phyloP scores from a whole-genome alignment of 176 grass and related monocot species.

The Musa schizocarpa region DNA sequence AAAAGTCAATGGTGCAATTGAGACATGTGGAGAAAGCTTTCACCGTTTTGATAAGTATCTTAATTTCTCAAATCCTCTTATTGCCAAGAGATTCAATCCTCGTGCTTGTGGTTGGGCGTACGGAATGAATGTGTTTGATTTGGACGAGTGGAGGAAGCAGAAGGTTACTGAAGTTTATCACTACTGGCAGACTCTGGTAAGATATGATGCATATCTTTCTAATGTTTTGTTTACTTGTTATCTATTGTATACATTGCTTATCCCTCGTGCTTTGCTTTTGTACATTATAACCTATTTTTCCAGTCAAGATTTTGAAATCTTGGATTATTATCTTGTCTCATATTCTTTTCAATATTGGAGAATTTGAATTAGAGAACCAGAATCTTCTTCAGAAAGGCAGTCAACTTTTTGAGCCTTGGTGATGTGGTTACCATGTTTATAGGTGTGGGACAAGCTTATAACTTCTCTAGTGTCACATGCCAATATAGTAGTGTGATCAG shows the following conservation, averaged over 20 bases:
- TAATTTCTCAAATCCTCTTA: conserved; percentile 85
- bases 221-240: not conserved
- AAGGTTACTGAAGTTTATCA: conserved; percentile 74
- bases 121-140: conserved; percentile 93
- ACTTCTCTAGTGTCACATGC: no score
- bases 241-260: not conserved
- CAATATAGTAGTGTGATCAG: no score
- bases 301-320: not conserved
- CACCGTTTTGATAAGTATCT: conserved; percentile 68
- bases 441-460: no score
- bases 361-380: no score
- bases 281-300: not conserved
- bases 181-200: conserved; percentile 72
- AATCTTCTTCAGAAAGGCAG: no score
- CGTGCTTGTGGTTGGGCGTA: conserved; percentile 79
- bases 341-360: no score
- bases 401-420: no score
- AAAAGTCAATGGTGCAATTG: conserved; percentile 77
- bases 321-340: conserved; percentile 6
- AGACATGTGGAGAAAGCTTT: conserved; percentile 79
- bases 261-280: not conserved
- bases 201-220: conserved; percentile 17
- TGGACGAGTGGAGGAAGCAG: conserved; percentile 73
- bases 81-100: conserved; percentile 62
- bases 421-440: no score